Conservation (phyloP, 78 protist genomes). For the Pelomyxa schiedti region DNA sequence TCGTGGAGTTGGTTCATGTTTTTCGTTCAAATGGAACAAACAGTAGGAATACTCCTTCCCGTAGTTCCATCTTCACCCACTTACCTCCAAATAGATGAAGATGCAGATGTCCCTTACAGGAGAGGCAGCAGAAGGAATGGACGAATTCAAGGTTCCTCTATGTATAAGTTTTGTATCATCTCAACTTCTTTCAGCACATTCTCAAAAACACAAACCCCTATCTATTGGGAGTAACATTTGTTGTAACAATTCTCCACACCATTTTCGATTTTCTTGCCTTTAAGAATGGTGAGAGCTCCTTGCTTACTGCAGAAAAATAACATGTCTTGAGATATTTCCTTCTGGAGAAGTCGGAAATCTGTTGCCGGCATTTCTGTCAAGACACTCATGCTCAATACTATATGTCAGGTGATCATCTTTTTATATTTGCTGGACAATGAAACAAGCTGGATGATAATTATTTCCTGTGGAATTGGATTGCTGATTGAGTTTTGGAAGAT, state of each 20-base stretch:
- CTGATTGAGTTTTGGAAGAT: constrained; percentile 86
- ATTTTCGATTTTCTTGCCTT: constrained; percentile 92
- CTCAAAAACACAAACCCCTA: constrained; percentile 71
- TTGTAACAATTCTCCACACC: constrained; percentile 76
- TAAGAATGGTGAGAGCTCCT: constrained; percentile 61
- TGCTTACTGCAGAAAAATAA: neutral
- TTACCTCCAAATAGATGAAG: constrained; percentile 37
- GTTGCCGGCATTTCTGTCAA: constrained; percentile 82
- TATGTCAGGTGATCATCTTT: constrained; percentile 58
- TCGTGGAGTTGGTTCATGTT: neutral
- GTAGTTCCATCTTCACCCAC: constrained; percentile 44
- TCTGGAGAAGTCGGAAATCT: constrained; percentile 77
- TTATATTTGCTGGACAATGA: constrained; percentile 87
- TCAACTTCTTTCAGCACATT: constrained; percentile 40
- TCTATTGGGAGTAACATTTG: constrained; percentile 65
- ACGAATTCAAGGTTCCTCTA: constrained; percentile 61
- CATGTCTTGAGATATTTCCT: constrained; percentile 52
- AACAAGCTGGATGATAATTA: constrained; percentile 60
- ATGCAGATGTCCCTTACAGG: constrained; percentile 27
- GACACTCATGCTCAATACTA: constrained; percentile 25
- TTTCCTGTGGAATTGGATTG: constrained; percentile 51
- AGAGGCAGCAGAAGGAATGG: constrained; percentile 18
- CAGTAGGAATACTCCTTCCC: constrained; percentile 1
- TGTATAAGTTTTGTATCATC: constrained; percentile 3
- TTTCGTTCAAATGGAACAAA: constrained; percentile 3